Evolutionary conservation across 345 rosid species (phyloP).

Genomic region (Durio zibethinus): DNA sequence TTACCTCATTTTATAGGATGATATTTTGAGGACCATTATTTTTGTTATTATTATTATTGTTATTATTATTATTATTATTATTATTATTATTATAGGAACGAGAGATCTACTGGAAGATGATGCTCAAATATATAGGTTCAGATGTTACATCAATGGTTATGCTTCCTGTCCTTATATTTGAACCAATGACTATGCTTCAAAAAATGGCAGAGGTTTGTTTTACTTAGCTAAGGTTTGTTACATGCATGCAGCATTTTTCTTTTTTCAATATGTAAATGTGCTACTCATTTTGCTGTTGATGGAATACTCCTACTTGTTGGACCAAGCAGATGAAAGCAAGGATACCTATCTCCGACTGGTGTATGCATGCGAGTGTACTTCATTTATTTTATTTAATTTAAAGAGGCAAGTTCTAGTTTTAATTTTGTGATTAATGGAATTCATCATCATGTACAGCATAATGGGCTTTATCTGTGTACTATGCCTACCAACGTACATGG

Average conservation of each 20-base stretch:
- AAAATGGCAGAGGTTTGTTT: constrained; percentile 86
- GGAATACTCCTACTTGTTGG: constrained; percentile 82
- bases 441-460: constrained; percentile 48
- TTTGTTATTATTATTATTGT: too few relatives aligned
- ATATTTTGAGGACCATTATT: background rate
- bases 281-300: constrained; percentile 51
- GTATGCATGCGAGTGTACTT: constrained; percentile 56
- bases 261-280: background rate
- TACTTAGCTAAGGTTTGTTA: background rate
- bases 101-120: constrained; percentile 90
- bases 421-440: constrained; percentile 9
- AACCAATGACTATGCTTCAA: constrained; percentile 95
- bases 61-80: background rate
- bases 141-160: constrained; percentile 95
- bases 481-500: constrained; percentile 83
- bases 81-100: constrained; percentile 46
- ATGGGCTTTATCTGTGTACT: constrained; percentile 87
- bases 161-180: constrained; percentile 85
- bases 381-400: background rate
- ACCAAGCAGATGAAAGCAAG: constrained; percentile 84
- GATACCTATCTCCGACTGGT: constrained; percentile 90
- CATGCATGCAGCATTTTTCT: constrained; percentile 7
- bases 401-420: background rate
- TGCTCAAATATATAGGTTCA: constrained; percentile 86
- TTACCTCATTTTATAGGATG: background rate